Evolutionary conservation across 768 basidiomycete genomes (phyloP).

Genomic region (Paxillus rubicundulus): DNA sequence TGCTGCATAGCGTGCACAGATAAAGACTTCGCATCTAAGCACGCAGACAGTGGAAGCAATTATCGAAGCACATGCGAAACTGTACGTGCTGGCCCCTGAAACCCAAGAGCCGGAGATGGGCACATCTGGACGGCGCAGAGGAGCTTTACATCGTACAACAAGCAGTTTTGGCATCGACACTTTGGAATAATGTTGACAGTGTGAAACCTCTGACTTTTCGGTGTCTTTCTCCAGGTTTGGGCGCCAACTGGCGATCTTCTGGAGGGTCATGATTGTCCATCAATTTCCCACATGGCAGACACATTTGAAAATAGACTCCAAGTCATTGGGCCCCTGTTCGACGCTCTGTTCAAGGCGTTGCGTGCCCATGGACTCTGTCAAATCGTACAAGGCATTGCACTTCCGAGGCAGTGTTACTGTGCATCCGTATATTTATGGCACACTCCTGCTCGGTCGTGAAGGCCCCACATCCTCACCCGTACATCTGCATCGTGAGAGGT

Average conservation of each 20-base stretch:
- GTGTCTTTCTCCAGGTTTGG: not conserved
- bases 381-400: too few species aligned
- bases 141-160: not conserved
- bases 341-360: too few species aligned
- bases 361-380: too few species aligned
- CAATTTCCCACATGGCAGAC: too few species aligned
- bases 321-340: too few species aligned
- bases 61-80: slow-evolving; percentile 36
- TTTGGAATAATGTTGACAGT: slow-evolving; percentile 7
- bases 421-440: too few species aligned
- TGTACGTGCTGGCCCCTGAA: slow-evolving; percentile 28
- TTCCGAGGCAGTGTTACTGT: too few species aligned
- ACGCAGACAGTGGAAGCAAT: slow-evolving; percentile 28
- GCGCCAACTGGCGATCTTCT: not conserved
- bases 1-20: slow-evolving; percentile 24
- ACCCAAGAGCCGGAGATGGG: not conserved
- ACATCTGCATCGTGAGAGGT: too few species aligned
- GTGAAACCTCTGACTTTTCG: not conserved
- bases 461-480: too few species aligned
- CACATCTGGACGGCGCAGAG: not conserved
- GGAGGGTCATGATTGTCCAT: too few species aligned
- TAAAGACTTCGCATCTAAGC: slow-evolving; percentile 26
- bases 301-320: too few species aligned
- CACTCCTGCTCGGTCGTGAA: too few species aligned
- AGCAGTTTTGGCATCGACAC: slow-evolving; percentile 1